A percentile compares a stretch with the other conserved stretches of the same genome.
These are phyloP conservation scores for Paramecium primaurelia DNA, from an alignment of 73 alveolate genomes.

Conservation along the genomic window DNA sequence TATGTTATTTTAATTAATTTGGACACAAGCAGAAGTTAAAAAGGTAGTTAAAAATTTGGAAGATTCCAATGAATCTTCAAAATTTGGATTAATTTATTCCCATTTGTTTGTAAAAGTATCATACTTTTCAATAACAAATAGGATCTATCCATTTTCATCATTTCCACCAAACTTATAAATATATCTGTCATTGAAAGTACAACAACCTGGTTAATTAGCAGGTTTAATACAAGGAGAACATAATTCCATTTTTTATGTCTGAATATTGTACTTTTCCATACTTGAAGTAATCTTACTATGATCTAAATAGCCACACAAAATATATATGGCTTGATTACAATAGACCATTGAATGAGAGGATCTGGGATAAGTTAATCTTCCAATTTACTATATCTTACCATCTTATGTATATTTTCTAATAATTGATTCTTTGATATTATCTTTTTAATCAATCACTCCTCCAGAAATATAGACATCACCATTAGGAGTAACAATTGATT, in stretches of 20 bases:
- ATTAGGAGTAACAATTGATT: slow-evolving; percentile 39
- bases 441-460: background rate
- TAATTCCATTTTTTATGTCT: slow-evolving; percentile 5
- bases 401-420: background rate
- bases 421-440: background rate
- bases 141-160: background rate
- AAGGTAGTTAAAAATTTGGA: background rate
- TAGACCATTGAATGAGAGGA: slow-evolving; percentile 28
- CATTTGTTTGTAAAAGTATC: slow-evolving; percentile 41
- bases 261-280: background rate
- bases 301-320: slow-evolving; percentile 30
- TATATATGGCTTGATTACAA: slow-evolving; percentile 4
- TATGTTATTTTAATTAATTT: slow-evolving; percentile 41
- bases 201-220: slow-evolving; percentile 27
- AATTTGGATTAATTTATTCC: background rate
- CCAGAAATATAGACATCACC: slow-evolving; percentile 55
- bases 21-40: slow-evolving; percentile 5
- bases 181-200: slow-evolving; percentile 53
- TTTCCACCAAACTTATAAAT: slow-evolving; percentile 58
- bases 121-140: slow-evolving; percentile 40
- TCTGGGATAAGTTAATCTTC: background rate
- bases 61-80: background rate
- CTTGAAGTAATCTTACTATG: background rate
- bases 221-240: background rate
- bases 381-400: background rate